phyloP scores from a whole-genome alignment of 306 rosid genomes.

The Pachyrhizus erosus region DNA sequence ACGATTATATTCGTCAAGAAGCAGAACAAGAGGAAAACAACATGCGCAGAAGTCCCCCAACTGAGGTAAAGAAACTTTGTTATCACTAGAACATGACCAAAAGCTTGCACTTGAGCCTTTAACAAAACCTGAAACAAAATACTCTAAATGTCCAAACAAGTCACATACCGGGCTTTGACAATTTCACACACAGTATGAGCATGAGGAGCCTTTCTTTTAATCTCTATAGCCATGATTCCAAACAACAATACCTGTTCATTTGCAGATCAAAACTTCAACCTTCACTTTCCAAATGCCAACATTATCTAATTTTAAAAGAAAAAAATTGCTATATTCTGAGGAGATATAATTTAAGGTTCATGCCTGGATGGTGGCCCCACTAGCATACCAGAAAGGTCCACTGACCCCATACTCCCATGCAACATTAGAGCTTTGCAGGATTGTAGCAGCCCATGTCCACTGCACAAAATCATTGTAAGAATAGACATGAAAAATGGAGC shows the following conservation, averaged over 20 bases:
- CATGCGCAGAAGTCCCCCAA: conserved; percentile 88
- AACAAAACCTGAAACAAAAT: background rate
- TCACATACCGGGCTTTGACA: conserved; percentile 84
- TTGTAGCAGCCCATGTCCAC: conserved; percentile 99
- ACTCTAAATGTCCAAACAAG: conserved; percentile 4
- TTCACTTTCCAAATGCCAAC: conserved; percentile 20
- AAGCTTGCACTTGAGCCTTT: background rate
- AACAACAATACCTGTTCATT: conserved; percentile 76
- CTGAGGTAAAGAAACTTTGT: conserved; percentile 54
- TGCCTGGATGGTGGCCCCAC: conserved; percentile 97
- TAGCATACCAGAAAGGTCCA: conserved; percentile 99
- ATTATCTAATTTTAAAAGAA: background rate
- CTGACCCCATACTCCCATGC: conserved; percentile 97
- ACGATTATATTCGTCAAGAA: conserved; percentile 87
- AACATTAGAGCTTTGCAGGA: conserved; percentile 92
- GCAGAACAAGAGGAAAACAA: conserved; percentile 87
- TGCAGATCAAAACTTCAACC: conserved; percentile 1
- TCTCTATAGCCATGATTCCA: conserved; percentile 96
- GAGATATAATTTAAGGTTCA: conserved; percentile 26
- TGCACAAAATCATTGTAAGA: conserved; percentile 41
- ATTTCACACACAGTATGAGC: conserved; percentile 97
- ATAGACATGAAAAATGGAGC: background rate
- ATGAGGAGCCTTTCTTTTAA: conserved; percentile 93
- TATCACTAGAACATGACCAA: conserved; percentile 9
- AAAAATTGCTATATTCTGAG: background rate